A percentile compares a stretch with the other conserved stretches of the same genome.
Conservation (phyloP, 176 grass and related monocot species). For the Juncus inflexus region DNA sequence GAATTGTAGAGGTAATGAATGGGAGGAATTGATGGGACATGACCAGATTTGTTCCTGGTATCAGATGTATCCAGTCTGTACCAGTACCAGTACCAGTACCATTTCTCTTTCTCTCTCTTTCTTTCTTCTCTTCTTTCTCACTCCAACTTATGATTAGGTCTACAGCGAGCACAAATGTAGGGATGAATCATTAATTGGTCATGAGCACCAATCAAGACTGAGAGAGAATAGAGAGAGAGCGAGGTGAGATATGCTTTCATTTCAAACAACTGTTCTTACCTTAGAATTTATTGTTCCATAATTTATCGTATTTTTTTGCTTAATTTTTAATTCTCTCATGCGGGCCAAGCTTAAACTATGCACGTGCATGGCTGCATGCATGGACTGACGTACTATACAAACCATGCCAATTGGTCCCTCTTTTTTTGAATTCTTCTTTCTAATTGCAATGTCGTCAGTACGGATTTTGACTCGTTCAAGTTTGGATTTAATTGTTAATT, state of each 20-base stretch:
- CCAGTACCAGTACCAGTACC: slow-evolving; percentile 8
- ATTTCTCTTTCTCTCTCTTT: not conserved
- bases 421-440: no score
- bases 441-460: no score
- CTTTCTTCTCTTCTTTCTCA: not conserved
- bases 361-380: slow-evolving; percentile 25
- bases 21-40: slow-evolving; percentile 16
- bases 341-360: slow-evolving; percentile 4
- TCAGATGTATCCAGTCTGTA: slow-evolving; percentile 10
- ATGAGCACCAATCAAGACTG: slow-evolving; percentile 3
- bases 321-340: not conserved
- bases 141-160: slow-evolving; percentile 19
- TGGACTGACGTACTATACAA: not conserved
- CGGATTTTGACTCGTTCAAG: no score
- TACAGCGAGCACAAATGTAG: not conserved
- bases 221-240: no score
- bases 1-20: not conserved
- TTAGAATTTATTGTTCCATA: not conserved
- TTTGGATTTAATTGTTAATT: no score
- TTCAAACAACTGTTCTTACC: not conserved
- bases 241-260: not conserved
- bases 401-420: not conserved
- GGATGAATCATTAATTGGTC: slow-evolving; percentile 13
- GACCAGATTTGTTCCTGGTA: slow-evolving; percentile 15
- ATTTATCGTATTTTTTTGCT: not conserved